Evolutionary conservation across 768 basidiomycete species (phyloP).

Genomic region (Mycena venus): DNA sequence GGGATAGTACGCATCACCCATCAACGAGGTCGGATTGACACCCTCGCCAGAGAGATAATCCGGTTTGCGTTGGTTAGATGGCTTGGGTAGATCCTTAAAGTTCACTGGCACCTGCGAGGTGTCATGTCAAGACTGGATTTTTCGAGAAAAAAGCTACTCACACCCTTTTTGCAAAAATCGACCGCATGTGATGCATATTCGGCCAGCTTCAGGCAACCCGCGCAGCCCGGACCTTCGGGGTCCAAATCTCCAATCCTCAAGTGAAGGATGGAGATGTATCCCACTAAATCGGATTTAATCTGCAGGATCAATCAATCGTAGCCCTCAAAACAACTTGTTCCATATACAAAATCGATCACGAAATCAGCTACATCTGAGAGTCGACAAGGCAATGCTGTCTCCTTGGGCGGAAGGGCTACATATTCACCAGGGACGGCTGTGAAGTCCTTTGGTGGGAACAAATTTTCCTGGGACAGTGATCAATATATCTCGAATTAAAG

Average conservation of each 20-base stretch:
- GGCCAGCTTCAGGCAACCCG: conserved; percentile 56
- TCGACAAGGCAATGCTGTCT: conserved; percentile 46
- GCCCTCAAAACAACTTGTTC: neutral
- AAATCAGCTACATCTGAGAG: conserved; percentile 62
- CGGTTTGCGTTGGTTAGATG: conserved; percentile 44
- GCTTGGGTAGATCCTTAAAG: conserved; percentile 49
- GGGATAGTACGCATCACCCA: conserved; percentile 48
- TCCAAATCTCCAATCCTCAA: conserved; percentile 58
- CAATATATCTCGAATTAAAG: neutral
- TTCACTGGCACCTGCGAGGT: conserved; percentile 46
- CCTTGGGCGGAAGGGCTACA: conserved; percentile 48
- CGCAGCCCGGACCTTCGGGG: conserved; percentile 43
- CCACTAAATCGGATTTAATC: conserved; percentile 55
- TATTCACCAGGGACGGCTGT: conserved; percentile 54
- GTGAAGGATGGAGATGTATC: conserved; percentile 57
- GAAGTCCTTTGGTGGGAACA: conserved; percentile 40
- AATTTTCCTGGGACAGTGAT: conserved; percentile 40
- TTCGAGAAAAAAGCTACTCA: conserved; percentile 11
- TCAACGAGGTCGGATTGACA: conserved; percentile 35
- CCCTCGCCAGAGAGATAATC: conserved; percentile 62
- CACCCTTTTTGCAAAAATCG: conserved; percentile 62
- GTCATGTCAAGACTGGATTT: neutral
- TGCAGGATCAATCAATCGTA: conserved; percentile 4
- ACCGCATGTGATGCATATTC: conserved; percentile 62
- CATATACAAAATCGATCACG: conserved; percentile 60